These are phyloP conservation scores for Mortierella sp. DNA, from an alignment of 371 early-diverging fungal genomes.

Conservation along the genomic window DNA sequence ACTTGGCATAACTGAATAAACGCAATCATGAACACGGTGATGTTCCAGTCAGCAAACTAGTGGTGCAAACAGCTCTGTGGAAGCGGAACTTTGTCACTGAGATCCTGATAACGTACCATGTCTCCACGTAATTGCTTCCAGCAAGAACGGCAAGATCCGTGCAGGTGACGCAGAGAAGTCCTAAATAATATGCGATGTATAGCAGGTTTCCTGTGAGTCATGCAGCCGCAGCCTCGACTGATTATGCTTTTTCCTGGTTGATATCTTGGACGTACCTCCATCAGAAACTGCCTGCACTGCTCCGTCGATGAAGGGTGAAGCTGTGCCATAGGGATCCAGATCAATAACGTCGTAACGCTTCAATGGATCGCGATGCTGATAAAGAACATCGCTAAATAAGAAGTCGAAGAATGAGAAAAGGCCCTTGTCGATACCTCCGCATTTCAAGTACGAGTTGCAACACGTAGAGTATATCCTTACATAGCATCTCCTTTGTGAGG, in stretches of 20 bases:
- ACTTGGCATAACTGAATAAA: constrained; percentile 85
- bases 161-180: constrained; percentile 98
- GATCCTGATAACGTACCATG: constrained; percentile 67
- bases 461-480: constrained; percentile 41
- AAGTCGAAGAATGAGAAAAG: not conserved
- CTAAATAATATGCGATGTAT: constrained; percentile 50
- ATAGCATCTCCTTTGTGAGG: constrained; percentile 91
- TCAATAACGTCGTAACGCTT: constrained; percentile 88
- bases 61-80: no score
- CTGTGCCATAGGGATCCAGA: constrained; percentile 99
- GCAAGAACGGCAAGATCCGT: constrained; percentile 99
- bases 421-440: no score
- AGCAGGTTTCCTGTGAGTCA: not conserved
- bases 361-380: constrained; percentile 70
- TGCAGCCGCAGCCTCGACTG: not conserved
- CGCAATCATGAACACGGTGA: no score
- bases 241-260: not conserved
- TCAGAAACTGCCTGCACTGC: constrained; percentile 95
- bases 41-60: no score
- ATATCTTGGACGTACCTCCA: constrained; percentile 72
- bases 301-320: constrained; percentile 96
- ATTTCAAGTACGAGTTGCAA: not conserved
- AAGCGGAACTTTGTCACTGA: no score
- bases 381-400: constrained; percentile 77
- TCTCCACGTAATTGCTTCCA: constrained; percentile 91